Evolutionary conservation across 225 moss, liverwort and hornwort genomes (phyloP), one percentile per base, ranked within the genome.

Genomic region (Thuidium tamariscinum): DNA sequence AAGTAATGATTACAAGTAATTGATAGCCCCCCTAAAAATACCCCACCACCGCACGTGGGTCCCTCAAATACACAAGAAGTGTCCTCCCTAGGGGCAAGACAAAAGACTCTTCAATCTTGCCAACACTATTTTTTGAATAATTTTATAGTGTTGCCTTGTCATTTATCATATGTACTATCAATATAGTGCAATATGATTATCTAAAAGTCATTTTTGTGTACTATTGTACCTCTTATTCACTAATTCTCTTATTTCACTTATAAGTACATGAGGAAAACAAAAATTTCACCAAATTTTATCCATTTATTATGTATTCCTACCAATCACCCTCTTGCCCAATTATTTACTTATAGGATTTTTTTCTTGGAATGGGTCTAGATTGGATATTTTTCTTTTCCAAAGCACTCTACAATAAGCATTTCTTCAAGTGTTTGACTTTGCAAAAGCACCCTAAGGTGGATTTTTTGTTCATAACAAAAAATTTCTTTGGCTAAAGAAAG

Each of bases 321-420:
- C 4, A 13, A 15, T 8, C 8, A 41, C 0, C 0, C 0, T 0
- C 2, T 70, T 25, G 1, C 0, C 8, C 0, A 23, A 3, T 69
- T 25, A 7, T 2, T 1, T 2, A 25, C 8, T 3, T 4, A 8
- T 15, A 1, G 1, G 8, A 41, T 69, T 70, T 1, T 16, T 70
- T 70, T 27, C 9, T 26, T 4, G 0, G 1, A 4, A 22, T 39
- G 37, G 7, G 1, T 0, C 34, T 67, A 22, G 4, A 23, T 39
- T 68, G 3, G 13, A 1, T 42, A 27, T 25, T 3, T 44, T 71
- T 23, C 0, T 13, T 10, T 44, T 3, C 9, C 5, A 71, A 44
- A 10, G 29, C 17, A 71, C 16, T 71, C 0, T 0, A 0, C 42
- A 70, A 44, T 2, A 17, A 10, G 0, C 9, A 26, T 70, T 26